A percentile compares a stretch with the other conserved stretches of the same genome.
Conservation (phyloP, 441 rosid genomes). For the Populus hybrid region DNA sequence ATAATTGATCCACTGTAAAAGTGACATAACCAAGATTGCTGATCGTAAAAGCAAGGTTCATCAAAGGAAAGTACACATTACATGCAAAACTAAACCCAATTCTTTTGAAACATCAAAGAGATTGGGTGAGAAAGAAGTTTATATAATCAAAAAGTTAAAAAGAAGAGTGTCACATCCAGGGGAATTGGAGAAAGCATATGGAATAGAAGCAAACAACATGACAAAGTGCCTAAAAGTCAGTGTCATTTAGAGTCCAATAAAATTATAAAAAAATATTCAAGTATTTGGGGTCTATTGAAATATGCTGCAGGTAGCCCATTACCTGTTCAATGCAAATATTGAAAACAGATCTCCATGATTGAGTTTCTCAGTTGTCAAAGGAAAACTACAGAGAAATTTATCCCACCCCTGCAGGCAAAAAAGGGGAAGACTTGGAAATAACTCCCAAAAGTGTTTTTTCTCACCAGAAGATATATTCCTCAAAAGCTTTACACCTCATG, state of each 20-base stretch:
- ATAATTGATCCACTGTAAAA: background rate
- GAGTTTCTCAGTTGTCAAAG: background rate
- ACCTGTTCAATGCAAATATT: background rate
- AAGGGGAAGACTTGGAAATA: background rate
- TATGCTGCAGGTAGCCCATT: background rate
- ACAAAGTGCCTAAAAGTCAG: background rate
- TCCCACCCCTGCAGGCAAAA: background rate
- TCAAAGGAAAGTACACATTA: background rate
- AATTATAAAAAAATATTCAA: no score
- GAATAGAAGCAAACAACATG: background rate
- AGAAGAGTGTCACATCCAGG: background rate
- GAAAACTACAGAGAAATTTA: background rate
- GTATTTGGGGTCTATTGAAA: background rate
- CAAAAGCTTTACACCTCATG: background rate
- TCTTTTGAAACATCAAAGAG: background rate
- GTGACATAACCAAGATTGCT: background rate
- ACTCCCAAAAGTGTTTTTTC: background rate
- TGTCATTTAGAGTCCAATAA: background rate
- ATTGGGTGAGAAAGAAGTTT: background rate
- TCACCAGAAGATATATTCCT: background rate
- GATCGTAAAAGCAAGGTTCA: background rate
- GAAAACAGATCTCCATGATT: background rate
- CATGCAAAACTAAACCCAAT: background rate
- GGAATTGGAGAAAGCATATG: background rate
- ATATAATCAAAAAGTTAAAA: background rate